These are phyloP conservation scores for Talaromyces liani DNA, from an alignment of 495 filamentous ascomycete genomes.

Conservation along the genomic window DNA sequence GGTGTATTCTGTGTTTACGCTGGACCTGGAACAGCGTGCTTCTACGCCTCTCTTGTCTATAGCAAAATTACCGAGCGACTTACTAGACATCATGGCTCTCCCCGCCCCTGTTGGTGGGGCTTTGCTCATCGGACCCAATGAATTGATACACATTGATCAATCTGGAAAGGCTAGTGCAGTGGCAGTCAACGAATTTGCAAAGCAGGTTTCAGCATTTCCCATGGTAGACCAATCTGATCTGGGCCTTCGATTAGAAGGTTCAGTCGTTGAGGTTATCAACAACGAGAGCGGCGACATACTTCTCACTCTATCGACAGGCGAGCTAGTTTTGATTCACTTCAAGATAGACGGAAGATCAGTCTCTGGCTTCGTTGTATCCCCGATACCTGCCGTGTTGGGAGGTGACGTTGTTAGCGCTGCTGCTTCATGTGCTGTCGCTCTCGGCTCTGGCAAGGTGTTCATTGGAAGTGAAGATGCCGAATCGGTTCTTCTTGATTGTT, in stretches of 20 bases:
- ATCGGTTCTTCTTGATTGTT: slow-evolving; percentile 75
- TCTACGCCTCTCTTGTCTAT: slow-evolving; percentile 91
- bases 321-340: slow-evolving; percentile 70
- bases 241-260: slow-evolving; percentile 73
- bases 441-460: slow-evolving; percentile 71
- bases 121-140: slow-evolving; percentile 78
- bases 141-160: slow-evolving; percentile 93
- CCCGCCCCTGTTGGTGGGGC: slow-evolving; percentile 83
- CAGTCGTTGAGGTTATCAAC: slow-evolving; percentile 66
- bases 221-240: slow-evolving; percentile 82
- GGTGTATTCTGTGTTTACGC: slow-evolving; percentile 86
- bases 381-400: slow-evolving; percentile 51
- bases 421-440: slow-evolving; percentile 58
- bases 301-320: slow-evolving; percentile 71
- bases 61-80: slow-evolving; percentile 75
- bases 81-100: slow-evolving; percentile 77
- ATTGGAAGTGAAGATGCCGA: slow-evolving; percentile 80
- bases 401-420: slow-evolving; percentile 52
- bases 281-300: slow-evolving; percentile 72
- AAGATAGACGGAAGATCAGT: slow-evolving; percentile 88
- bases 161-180: slow-evolving; percentile 88
- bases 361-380: slow-evolving; percentile 67
- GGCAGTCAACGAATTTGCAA: slow-evolving; percentile 86
- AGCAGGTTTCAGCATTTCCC: slow-evolving; percentile 66
- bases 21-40: slow-evolving; percentile 88